Evolutionary conservation across 106 monocot species (phyloP).

Genomic region (Cymbidium sinense): DNA sequence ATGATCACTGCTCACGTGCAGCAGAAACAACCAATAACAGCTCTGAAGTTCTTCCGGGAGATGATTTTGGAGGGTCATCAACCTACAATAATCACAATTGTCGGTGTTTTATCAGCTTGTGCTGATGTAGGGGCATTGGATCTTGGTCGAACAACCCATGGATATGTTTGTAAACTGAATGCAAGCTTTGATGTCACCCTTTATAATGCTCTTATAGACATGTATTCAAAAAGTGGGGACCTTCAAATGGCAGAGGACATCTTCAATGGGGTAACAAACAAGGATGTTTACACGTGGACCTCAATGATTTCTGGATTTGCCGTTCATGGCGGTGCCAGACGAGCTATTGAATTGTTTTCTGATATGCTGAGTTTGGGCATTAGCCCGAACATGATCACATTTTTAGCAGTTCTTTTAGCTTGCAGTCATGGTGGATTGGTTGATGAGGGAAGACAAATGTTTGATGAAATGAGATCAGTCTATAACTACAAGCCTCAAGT

Average conservation of each 20-base stretch:
- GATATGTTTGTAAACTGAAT: slow-evolving; percentile 21
- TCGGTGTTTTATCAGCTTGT: slow-evolving; percentile 41
- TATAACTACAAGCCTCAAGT: slow-evolving; percentile 18
- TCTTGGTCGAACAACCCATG: slow-evolving; percentile 36
- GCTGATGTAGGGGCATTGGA: slow-evolving; percentile 41
- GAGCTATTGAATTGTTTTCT: slow-evolving; percentile 16
- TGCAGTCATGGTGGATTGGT: slow-evolving; percentile 39
- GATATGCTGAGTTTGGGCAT: slow-evolving; percentile 16
- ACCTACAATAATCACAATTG: slow-evolving; percentile 24
- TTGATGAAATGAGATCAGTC: slow-evolving; percentile 14
- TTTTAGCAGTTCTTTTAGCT: slow-evolving; percentile 31
- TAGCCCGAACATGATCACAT: slow-evolving; percentile 42
- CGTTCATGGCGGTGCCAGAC: slow-evolving; percentile 24
- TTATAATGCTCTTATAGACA: slow-evolving; percentile 47
- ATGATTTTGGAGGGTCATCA: slow-evolving; percentile 25
- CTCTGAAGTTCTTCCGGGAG: slow-evolving; percentile 22
- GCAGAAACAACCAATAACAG: slow-evolving; percentile 14
- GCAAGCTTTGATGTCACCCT: slow-evolving; percentile 19
- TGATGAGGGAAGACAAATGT: slow-evolving; percentile 26
- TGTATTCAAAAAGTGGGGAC: slow-evolving; percentile 60
- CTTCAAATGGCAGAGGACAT: slow-evolving; percentile 22
- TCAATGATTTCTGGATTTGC: slow-evolving; percentile 41
- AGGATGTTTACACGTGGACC: slow-evolving; percentile 48
- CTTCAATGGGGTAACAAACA: slow-evolving; percentile 15
- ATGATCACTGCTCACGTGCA: slow-evolving; percentile 39